Evolutionary conservation across 2,329 filamentous ascomycete species (phyloP).

Genomic region (Diaporthe caulivora): DNA sequence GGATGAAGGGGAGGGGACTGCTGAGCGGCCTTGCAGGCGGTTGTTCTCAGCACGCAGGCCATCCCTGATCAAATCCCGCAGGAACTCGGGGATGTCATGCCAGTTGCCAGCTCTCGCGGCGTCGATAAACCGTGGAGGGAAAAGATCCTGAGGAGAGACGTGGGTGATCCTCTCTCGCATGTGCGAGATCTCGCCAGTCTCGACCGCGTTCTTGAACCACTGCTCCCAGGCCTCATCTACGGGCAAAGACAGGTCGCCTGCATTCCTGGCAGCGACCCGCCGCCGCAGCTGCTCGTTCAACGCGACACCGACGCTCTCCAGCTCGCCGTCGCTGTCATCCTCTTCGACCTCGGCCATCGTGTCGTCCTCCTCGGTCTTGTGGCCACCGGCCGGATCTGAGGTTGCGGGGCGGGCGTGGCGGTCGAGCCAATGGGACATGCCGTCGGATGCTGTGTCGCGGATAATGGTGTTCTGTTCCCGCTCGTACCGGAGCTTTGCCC

Average conservation of each 20-base stretch:
- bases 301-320: constrained; percentile 71
- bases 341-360: constrained; percentile 41
- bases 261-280: constrained; percentile 72
- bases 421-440: constrained; percentile 72
- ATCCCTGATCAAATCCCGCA: constrained; percentile 65
- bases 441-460: constrained; percentile 77
- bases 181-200: constrained; percentile 64
- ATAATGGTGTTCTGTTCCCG: constrained; percentile 79
- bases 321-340: constrained; percentile 66
- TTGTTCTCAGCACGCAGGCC: constrained; percentile 56
- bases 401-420: constrained; percentile 52
- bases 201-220: constrained; percentile 78
- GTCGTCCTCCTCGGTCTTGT: constrained; percentile 5
- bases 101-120: constrained; percentile 69
- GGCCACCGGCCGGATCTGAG: constrained; percentile 26
- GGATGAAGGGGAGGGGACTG: constrained; percentile 38
- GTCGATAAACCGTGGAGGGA: constrained; percentile 65
- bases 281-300: constrained; percentile 75
- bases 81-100: constrained; percentile 68
- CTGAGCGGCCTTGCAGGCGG: constrained; percentile 37
- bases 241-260: constrained; percentile 68
- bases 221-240: constrained; percentile 82
- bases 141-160: constrained; percentile 49
- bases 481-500: constrained; percentile 86
- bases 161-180: constrained; percentile 51